Base-by-base conservation (phyloP, 805 yeast species). In the Sporopachydermia lactativora region DNA sequence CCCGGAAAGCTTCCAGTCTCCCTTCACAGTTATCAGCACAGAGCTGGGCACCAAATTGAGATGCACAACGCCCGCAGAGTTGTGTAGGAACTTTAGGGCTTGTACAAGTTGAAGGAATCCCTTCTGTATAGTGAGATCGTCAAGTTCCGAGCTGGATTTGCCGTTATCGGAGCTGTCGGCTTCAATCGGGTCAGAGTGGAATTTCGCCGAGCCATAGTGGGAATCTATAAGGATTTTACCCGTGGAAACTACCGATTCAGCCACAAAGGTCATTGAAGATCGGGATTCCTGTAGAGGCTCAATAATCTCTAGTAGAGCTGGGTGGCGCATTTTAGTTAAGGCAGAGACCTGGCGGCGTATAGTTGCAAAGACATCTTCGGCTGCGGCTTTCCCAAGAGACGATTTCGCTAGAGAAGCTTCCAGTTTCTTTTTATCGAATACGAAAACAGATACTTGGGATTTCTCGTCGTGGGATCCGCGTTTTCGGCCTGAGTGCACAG, bases 1-100 rank as follows among this genome's bases (percentile, higher is more conserved):
- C 0, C 96, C 96, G 4, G 81, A 71, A 2, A 92, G 55, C 56
- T 89, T 92, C 97, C 98, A 92, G 59, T 92, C 97, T 3, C 94
- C 88, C 48, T 77, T 81, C 34, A 75, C 80, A 48, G 81, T 88
- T 15, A 89, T 71, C 42, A 81, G 71, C 1, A 92, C 66, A 0
- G 94, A 73, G 5, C 71, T 62, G 1, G 98, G 98, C 47, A 77
- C 77, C 24, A 92, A 48, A 47, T 85, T 82, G 47, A 82, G 56
- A 59, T 89, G 95, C 4, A 82, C 79, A 18, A 75, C 70, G 18
- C 77, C 70, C 15, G 94, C 81, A 44, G 74, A 72, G 41, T 74
- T 73, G 54, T 92, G 96, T 36, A 92, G 68, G 52, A 92, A 92
- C 47, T 80, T 79, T 37, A 92, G 58, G 0, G 85, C 95, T 43